Base-by-base conservation (phyloP, 495 filamentous ascomycete species). In the Talaromyces liani region DNA sequence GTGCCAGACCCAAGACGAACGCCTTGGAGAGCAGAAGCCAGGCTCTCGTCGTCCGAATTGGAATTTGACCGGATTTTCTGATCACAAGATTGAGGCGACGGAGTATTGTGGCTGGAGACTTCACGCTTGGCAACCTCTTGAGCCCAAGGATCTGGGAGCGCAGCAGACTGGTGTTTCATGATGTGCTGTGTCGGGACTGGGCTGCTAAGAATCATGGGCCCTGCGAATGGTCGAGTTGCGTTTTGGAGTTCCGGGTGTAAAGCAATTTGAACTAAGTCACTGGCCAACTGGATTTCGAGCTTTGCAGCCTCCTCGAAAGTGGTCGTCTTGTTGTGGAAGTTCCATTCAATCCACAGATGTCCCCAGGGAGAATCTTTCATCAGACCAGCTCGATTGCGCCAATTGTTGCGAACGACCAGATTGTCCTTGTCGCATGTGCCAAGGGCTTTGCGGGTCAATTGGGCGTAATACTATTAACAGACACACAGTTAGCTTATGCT, bases 291-390 rank as follows among this genome's bases (percentile, higher is more conserved):
- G 60, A 72, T 63, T 41, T 75, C 73, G 1, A 65, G 59, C 3
- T 63, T 58, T 2, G 69, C 67, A 24, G 73, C 73, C 20, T 63
- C 61, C 18, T 70, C 65, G 66, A 68, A 75, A 18, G n/a, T 49
- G 25, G 31, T 64, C 5, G 9, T 53, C 58, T 63, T 66, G 0
- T 68, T 55, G 31, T 66, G 61, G 1, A 62, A 33, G 4, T 68
- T 41, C 73, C 73, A 75, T 62, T 75, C 73, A 24, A 71, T 66
- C 71, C 71, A 75, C 22, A 75, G 62, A 4, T 54, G 56, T 29
- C 73, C 73, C 47, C 69, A 75, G 3, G 71, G 73, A 9, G 71
- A 72, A 20, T 58, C 36, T 6, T 49, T 51, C 18, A 69, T 64
- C 4, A 61, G 31, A 22, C 41, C 9, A 55, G 66, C 61, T 6